These are phyloP conservation scores for Penicillium flavigenum DNA, from an alignment of 495 filamentous ascomycete genomes.

Conservation along the genomic window DNA sequence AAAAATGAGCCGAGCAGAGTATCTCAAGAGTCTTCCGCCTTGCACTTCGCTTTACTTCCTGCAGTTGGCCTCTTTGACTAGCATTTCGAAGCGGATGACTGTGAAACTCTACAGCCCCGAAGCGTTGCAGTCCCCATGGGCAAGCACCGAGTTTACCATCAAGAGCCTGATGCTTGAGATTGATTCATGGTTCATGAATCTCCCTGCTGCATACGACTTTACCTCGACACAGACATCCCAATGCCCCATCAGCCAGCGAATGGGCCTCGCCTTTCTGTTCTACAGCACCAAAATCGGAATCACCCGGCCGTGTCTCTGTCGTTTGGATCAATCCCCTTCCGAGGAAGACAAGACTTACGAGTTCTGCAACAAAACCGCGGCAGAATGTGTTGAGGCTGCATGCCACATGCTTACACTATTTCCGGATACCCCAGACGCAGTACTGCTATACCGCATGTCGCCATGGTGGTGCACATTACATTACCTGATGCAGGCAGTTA, in stretches of 20 bases:
- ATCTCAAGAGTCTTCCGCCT: slow-evolving; percentile 33
- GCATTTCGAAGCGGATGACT: slow-evolving; percentile 53
- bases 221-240: slow-evolving; percentile 36
- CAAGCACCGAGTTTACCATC: slow-evolving; percentile 42
- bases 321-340: slow-evolving; percentile 40
- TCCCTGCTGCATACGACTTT: slow-evolving; percentile 42
- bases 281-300: slow-evolving; percentile 60
- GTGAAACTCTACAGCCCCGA: slow-evolving; percentile 58
- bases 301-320: slow-evolving; percentile 60
- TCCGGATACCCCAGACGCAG: slow-evolving; percentile 41
- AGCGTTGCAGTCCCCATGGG: slow-evolving; percentile 52
- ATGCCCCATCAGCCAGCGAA: slow-evolving; percentile 38
- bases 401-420: slow-evolving; percentile 54
- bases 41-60: slow-evolving; percentile 53
- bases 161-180: slow-evolving; percentile 40
- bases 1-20: slow-evolving; percentile 25
- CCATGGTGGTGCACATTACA: slow-evolving; percentile 67
- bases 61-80: slow-evolving; percentile 45
- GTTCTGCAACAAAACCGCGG: slow-evolving; percentile 53
- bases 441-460: slow-evolving; percentile 48
- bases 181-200: slow-evolving; percentile 43
- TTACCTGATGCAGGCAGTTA: slow-evolving; percentile 60
- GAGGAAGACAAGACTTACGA: slow-evolving; percentile 40
- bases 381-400: slow-evolving; percentile 58
- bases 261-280: slow-evolving; percentile 54